phyloP scores from a whole-genome alignment of 2,329 filamentous ascomycete genomes.

The Aureobasidium sp. region DNA sequence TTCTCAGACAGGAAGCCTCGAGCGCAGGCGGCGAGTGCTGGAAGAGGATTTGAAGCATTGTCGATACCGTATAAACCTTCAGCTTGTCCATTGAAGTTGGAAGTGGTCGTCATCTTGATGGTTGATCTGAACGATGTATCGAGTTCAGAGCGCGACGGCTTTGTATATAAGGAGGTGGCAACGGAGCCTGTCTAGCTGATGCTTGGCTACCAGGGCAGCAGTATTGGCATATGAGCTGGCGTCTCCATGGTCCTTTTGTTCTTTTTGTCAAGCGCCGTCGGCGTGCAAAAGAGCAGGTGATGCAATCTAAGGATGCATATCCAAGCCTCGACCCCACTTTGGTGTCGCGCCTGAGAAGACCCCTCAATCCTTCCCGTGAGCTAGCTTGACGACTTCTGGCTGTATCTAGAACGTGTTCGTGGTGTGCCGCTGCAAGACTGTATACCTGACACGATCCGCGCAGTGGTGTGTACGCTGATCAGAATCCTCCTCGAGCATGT shows the following conservation, averaged over 20 bases:
- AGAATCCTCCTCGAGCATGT: not conserved
- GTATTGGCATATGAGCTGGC: not conserved
- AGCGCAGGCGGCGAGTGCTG: not conserved
- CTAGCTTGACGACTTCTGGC: not conserved
- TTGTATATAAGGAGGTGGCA: not conserved
- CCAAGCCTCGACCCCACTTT: slow-evolving; percentile 2
- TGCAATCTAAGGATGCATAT: not conserved
- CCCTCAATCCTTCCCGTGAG: not conserved
- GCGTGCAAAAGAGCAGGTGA: not conserved
- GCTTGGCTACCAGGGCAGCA: not conserved
- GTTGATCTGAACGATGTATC: not conserved
- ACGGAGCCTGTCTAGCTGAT: not conserved
- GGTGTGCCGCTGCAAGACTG: not conserved
- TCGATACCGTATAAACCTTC: not conserved
- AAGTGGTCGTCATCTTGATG: not conserved
- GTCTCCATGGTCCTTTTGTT: not conserved
- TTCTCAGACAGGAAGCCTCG: not conserved
- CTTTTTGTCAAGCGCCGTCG: not conserved
- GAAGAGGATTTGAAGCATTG: not conserved
- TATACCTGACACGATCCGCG: not conserved
- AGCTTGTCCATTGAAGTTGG: not conserved
- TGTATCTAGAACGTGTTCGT: not conserved
- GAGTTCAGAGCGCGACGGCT: not conserved
- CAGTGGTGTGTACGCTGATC: not conserved
- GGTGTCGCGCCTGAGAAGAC: not conserved